Evolutionary conservation across 139 green algal genomes (phyloP), one percentile per base, ranked within the genome.

Genomic region (Chlorella sp.): DNA sequence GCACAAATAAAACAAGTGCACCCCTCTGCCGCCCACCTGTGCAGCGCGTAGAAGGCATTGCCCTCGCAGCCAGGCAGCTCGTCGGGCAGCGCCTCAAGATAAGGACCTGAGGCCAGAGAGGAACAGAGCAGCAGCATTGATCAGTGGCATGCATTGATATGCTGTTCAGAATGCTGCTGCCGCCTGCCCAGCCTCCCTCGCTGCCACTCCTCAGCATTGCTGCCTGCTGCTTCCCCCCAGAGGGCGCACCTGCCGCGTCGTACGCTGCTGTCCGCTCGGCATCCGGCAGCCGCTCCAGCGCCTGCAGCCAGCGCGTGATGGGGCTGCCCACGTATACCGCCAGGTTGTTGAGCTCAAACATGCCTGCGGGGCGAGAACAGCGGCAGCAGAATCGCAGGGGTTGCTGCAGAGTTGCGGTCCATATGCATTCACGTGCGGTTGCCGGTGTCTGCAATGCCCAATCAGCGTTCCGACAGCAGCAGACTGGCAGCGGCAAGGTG

Each of bases 341-440:
- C 26, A 99, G 87, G 91, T 99, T 99, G 92, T 99, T 99, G 15
- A 98, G 89, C 92, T 99, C 96, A 91, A 99, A 99, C 95, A 99
- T 98, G 78, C 96, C 96, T 16, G 98, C 69, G 21, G 55, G 64
- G 38, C 23, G n/a, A 18, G 68, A 51, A 51, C 44, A 51, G 44
- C 44, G 9, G 44, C 44, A 16, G 44, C 44, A 16, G 44, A 16
- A 9, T 51, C 6, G 44, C 44, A 51, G 9, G 44, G 7, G 44
- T 6, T 51, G 44, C 44, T 51, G 7, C 44, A 51, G n/a, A n/a
- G n/a, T n/a, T n/a, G n/a, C n/a, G n/a, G n/a, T n/a, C n/a, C n/a
- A n/a, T n/a, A n/a, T n/a, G n/a, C n/a, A n/a, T n/a, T n/a, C n/a
- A n/a, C n/a, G n/a, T n/a, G n/a, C n/a, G n/a, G n/a, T n/a, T n/a